Evolutionary conservation across 116 monocot genomes (phyloP).

Genomic region (Iris pallida): DNA sequence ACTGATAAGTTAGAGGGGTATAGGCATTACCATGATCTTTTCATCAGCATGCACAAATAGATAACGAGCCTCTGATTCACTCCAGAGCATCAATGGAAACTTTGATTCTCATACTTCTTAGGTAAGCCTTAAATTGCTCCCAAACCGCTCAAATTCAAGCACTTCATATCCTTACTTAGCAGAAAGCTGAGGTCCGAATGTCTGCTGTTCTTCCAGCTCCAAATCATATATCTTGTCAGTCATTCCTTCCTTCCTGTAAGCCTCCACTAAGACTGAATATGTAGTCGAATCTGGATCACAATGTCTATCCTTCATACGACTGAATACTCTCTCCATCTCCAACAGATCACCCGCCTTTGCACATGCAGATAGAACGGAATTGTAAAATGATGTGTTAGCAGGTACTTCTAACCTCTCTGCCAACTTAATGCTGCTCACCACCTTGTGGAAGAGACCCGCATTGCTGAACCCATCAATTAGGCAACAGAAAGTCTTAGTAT

Average conservation of each 20-base stretch:
- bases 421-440: conserved; percentile 67
- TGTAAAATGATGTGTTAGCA: conserved; percentile 55
- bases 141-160: too few species aligned
- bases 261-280: conserved; percentile 52
- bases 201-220: conserved; percentile 46
- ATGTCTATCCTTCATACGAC: conserved; percentile 65
- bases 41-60: too few species aligned
- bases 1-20: too few species aligned
- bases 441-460: conserved; percentile 80
- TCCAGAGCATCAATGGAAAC: too few species aligned
- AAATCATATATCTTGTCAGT: conserved; percentile 73
- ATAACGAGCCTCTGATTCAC: too few species aligned
- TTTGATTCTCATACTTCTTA: too few species aligned
- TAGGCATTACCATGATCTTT: too few species aligned
- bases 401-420: conserved; percentile 69
- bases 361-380: conserved; percentile 83
- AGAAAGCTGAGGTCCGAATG: conserved; percentile 17
- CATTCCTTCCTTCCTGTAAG: conserved; percentile 88
- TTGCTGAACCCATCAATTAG: conserved; percentile 78
- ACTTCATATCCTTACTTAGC: background rate
- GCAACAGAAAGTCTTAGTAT: conserved; percentile 83
- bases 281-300: conserved; percentile 51
- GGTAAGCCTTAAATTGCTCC: too few species aligned
- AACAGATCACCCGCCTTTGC: conserved; percentile 77
- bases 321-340: conserved; percentile 98